Percentiles rank a stretch among this genome's conserved stretches.
Conservation (phyloP, 306 rosid genomes). For the Prunus campanulata region DNA sequence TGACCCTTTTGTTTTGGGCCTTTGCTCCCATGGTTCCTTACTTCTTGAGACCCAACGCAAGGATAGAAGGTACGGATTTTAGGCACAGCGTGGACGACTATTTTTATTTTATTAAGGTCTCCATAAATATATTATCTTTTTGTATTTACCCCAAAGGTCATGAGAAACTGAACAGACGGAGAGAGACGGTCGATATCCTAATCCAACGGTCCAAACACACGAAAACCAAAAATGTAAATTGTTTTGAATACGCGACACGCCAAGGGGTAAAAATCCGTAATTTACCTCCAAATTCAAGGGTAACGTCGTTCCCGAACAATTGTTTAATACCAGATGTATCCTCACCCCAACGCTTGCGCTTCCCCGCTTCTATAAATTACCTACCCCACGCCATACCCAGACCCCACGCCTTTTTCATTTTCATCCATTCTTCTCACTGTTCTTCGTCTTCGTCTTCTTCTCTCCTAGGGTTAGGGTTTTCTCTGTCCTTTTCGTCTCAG, state of each 20-base stretch:
- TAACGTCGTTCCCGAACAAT: background rate
- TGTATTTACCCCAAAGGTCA: background rate
- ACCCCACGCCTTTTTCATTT: conserved; percentile 33
- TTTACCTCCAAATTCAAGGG: background rate
- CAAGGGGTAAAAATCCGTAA: conserved; percentile 11
- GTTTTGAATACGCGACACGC: conserved; percentile 15
- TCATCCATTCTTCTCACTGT: background rate
- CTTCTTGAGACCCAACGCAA: no score
- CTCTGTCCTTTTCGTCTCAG: background rate
- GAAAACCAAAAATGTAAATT: background rate
- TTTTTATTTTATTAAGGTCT: background rate
- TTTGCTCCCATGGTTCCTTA: no score
- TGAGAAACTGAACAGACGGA: background rate
- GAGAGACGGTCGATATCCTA: background rate
- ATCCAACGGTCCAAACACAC: background rate
- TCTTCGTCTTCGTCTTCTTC: conserved; percentile 16
- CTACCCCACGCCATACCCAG: conserved; percentile 19
- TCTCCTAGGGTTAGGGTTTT: conserved; percentile 50
- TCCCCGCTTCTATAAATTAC: conserved; percentile 53
- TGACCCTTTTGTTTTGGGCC: no score
- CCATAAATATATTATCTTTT: background rate
- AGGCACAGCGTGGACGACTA: background rate
- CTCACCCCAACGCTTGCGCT: conserved; percentile 40
- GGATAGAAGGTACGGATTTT: background rate
- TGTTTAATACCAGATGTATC: conserved; percentile 32